A percentile compares a stretch with the other conserved stretches of the same genome.
Conservation (phyloP, 441 rosid species). For the Metrosideros polymorpha region DNA sequence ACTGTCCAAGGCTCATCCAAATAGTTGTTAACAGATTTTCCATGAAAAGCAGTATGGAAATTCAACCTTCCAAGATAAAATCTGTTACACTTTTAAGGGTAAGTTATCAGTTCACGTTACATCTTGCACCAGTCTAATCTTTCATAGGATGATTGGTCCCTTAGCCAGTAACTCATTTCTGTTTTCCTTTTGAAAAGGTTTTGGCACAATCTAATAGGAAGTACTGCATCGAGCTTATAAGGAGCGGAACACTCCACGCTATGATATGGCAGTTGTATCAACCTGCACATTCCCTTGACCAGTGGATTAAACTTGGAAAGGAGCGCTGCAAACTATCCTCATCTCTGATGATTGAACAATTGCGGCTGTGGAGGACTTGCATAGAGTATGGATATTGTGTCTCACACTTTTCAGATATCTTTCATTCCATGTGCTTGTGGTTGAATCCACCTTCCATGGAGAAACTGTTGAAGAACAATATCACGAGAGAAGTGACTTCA, state of each 20-base stretch:
- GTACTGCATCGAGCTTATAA: constrained; percentile 44
- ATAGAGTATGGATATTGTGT: constrained; percentile 55
- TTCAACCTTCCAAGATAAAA: constrained; percentile 46
- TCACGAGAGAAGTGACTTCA: constrained; percentile 53
- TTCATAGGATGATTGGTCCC: not conserved
- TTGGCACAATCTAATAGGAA: constrained; percentile 60
- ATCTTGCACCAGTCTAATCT: not conserved
- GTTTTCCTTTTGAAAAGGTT: constrained; percentile 33
- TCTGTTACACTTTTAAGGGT: constrained; percentile 69
- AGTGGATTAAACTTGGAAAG: constrained; percentile 64
- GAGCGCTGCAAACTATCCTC: constrained; percentile 62
- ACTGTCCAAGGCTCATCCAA: constrained; percentile 66
- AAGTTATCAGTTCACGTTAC: constrained; percentile 1
- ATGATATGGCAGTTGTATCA: constrained; percentile 72
- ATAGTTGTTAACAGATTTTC: constrained; percentile 53
- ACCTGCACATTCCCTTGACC: constrained; percentile 49
- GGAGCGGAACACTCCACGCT: constrained; percentile 39
- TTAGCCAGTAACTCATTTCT: not conserved
- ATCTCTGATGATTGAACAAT: constrained; percentile 75
- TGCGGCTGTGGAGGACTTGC: constrained; percentile 78
- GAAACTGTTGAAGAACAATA: constrained; percentile 43
- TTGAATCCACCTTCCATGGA: constrained; percentile 61
- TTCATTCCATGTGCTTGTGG: constrained; percentile 86
- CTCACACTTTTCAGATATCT: constrained; percentile 58
- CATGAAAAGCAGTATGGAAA: constrained; percentile 24